Evolutionary conservation across 169 alveolate genomes (phyloP), one percentile per base, ranked within the genome.

Genomic region (Eimeria maxima): DNA sequence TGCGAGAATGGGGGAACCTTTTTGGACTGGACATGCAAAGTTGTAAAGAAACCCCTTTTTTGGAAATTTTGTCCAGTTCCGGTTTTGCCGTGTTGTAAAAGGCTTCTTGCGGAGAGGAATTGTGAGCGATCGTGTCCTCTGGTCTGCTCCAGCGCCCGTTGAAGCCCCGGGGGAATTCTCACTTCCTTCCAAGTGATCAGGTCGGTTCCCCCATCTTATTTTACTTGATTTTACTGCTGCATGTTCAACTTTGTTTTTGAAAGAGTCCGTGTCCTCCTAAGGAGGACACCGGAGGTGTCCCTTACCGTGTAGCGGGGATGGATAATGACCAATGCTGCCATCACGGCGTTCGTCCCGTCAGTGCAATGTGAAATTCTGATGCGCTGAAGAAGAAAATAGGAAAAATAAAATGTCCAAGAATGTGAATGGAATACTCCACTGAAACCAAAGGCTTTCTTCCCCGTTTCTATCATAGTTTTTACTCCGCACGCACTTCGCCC

Each of bases 51-150:
- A 45, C 24, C 45, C 42, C 71, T 14, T 45, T 53, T 14, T n/a
- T 47, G 29, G 90, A 45, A 45, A 81, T 14, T 16, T 3, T 33
- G 42, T 50, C 90, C n/a, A 50, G 24, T 29, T 55, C 47, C 13
- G 29, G 27, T 44, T 0, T 53, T 2, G 45, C 27, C n/a, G 5
- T 6, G 50, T 6, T 81, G 71, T 5, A 76, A 81, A 81, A 38
- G 10, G 57, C 4, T 16, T 14, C 90, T 73, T 81, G 73, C 20
- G 67, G 16, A 50, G 50, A 27, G 53, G 73, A 18, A 11, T 81
- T 10, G 16, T 3, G 47, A 27, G 90, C 65, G 90, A 53, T 81
- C 86, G 63, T 81, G 90, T 81, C 90, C 90, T 81, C 78, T 81
- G 65, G 90, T 45, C 90, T 33, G 38, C 38, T 81, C 90, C 90